Evolutionary conservation across 2,329 filamentous ascomycete species (phyloP).

Genomic region (Albifimbria verrucaria): DNA sequence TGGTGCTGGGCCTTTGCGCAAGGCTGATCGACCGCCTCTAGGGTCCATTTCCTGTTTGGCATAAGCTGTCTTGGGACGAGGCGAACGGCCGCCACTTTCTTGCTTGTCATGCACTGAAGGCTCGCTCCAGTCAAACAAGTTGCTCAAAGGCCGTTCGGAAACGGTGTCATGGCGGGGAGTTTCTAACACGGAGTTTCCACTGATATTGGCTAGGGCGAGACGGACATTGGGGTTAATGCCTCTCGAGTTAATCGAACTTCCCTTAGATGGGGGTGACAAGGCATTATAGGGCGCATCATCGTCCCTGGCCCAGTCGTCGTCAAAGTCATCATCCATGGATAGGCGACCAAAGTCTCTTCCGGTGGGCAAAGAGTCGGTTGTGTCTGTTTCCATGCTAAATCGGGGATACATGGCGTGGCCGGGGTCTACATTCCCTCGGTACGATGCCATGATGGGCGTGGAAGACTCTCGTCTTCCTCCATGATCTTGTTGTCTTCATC

Average conservation of each 20-base stretch:
- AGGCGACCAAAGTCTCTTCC: conserved; percentile 44
- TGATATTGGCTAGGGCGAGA: conserved; percentile 51
- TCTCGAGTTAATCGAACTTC: conserved; percentile 49
- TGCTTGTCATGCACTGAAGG: conserved; percentile 58
- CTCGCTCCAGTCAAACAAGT: conserved; percentile 77
- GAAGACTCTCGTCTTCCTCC: conserved; percentile 58
- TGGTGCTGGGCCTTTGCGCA: conserved; percentile 64
- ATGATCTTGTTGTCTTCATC: conserved; percentile 55
- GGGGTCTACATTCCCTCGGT: conserved; percentile 19
- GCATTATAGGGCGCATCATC: conserved; percentile 52
- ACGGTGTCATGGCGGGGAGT: conserved; percentile 9
- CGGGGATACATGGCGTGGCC: conserved; percentile 14
- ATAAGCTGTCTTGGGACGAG: conserved; percentile 71
- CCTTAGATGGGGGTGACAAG: conserved; percentile 53
- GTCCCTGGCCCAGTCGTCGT: conserved; percentile 59
- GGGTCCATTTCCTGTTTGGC: conserved; percentile 70
- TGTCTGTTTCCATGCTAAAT: conserved; percentile 25
- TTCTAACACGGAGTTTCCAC: conserved; percentile 41
- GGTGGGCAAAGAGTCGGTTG: conserved; percentile 29
- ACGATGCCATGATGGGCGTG: conserved; percentile 47
- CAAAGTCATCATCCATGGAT: conserved; percentile 60
- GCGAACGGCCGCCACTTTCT: conserved; percentile 54
- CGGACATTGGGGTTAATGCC: conserved; percentile 52
- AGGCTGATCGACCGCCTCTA: conserved; percentile 65
- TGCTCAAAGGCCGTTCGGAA: conserved; percentile 54